A percentile compares a stretch with the other conserved stretches of the same genome.
Evolutionary conservation across 345 rosid genomes (phyloP).

Genomic region (Passiflora organensis): DNA sequence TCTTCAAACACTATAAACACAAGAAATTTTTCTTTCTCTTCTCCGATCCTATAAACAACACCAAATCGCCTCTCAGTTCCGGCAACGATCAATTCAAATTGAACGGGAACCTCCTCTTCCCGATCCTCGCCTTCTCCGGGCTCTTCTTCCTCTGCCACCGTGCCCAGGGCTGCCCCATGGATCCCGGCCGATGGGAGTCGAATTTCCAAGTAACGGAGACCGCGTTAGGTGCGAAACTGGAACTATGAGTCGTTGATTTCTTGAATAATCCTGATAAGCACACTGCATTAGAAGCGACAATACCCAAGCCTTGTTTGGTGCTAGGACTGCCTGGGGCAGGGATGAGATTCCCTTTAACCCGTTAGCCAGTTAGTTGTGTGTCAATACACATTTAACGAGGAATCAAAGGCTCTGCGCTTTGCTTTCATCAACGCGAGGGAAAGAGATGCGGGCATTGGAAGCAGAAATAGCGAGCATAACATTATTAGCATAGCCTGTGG

Average conservation of each 20-base stretch:
- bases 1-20: conserved; percentile 42
- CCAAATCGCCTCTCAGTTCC: conserved; percentile 16
- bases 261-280: conserved; percentile 77
- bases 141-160: conserved; percentile 56
- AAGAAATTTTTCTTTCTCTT: conserved; percentile 28
- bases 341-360: conserved; percentile 11
- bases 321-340: conserved; percentile 88
- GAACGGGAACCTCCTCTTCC: conserved; percentile 60
- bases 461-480: background rate
- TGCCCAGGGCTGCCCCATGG: conserved; percentile 72
- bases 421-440: conserved; percentile 60
- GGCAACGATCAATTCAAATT: conserved; percentile 51
- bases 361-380: conserved; percentile 56
- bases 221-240: conserved; percentile 62
- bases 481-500: no score
- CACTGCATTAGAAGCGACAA: conserved; percentile 75
- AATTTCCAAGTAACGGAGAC: conserved; percentile 45
- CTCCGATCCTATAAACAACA: conserved; percentile 55
- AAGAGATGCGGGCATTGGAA: background rate
- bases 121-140: conserved; percentile 60
- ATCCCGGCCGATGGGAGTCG: conserved; percentile 69
- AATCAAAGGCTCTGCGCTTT: conserved; percentile 74
- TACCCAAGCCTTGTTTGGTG: conserved; percentile 70
- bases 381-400: conserved; percentile 76
- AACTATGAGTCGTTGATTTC: conserved; percentile 74